phyloP scores from a whole-genome alignment of 176 grass and related monocot genomes.

The Guadua angustifolia region DNA sequence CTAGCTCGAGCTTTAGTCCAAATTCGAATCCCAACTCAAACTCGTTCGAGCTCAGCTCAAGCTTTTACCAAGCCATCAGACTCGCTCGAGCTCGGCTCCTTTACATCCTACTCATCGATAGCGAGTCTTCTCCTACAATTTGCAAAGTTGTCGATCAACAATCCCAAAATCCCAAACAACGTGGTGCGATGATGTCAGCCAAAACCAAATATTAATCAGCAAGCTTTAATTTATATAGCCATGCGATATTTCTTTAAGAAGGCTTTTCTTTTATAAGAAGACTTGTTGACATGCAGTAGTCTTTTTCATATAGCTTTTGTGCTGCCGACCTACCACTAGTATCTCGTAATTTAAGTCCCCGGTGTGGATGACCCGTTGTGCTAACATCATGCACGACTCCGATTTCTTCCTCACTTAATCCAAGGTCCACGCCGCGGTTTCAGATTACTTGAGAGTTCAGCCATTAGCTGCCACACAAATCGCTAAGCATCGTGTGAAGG shows the following conservation, averaged over 20 bases:
- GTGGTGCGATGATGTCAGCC: not conserved
- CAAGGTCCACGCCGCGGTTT: slow-evolving; percentile 14
- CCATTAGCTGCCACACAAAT: slow-evolving; percentile 33
- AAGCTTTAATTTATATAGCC: not conserved
- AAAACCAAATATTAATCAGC: not conserved
- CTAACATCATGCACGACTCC: not conserved
- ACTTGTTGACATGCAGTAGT: not conserved
- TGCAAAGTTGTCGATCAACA: not conserved
- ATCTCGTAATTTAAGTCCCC: not conserved
- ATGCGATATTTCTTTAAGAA: not conserved
- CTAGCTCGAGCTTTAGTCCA: too few species aligned
- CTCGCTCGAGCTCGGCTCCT: too few species aligned
- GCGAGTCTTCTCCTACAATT: not conserved
- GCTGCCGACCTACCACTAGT: not conserved
- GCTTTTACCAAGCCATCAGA: too few species aligned
- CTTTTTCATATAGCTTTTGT: not conserved
- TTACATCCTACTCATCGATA: not conserved
- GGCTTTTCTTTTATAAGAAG: not conserved
- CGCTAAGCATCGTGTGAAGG: not conserved
- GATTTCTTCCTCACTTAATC: not conserved
- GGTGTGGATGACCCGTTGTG: not conserved
- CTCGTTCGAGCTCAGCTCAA: too few species aligned
- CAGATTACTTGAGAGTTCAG: not conserved
- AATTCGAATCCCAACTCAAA: too few species aligned
- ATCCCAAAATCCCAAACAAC: not conserved